Conservation (phyloP, 257 asterid species). For the Scutellaria minor region DNA sequence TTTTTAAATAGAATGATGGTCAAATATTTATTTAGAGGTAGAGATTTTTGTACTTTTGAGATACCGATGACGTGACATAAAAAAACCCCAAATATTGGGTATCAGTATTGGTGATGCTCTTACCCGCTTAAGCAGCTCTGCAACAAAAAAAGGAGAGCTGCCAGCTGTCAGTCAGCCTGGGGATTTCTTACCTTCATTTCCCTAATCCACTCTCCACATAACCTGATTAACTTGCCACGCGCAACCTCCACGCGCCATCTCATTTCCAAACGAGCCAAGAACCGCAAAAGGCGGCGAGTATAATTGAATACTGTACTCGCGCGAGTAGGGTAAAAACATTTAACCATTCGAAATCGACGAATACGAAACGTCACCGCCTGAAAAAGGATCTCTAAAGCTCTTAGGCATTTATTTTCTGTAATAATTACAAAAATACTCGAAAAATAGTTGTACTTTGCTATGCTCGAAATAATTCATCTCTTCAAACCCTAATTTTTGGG, state of each 20-base stretch:
- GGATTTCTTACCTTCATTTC: neutral
- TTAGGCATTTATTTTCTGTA: conserved; percentile 28
- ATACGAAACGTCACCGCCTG: conserved; percentile 32
- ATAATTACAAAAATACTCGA: neutral
- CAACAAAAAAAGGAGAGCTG: conserved; percentile 20
- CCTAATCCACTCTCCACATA: neutral
- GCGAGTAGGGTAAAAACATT: neutral
- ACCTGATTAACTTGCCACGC: too few species aligned
- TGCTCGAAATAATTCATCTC: neutral
- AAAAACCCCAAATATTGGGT: too few species aligned
- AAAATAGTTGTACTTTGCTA: neutral
- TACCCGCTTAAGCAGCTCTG: neutral
- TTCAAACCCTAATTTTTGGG: conserved; percentile 42
- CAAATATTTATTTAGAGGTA: too few species aligned
- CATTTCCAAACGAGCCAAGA: neutral
- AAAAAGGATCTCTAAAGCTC: conserved; percentile 26
- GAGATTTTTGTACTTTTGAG: too few species aligned
- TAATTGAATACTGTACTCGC: neutral
- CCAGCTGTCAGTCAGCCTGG: conserved; percentile 30
- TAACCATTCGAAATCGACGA: neutral
- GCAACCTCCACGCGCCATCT: conserved; percentile 7
- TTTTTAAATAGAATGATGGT: too few species aligned
- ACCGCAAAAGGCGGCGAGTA: neutral
- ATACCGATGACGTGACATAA: too few species aligned
- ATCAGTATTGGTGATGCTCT: too few species aligned